Base-by-base conservation (phyloP, 805 yeast genomes). In the Starmerella tilneyi region DNA sequence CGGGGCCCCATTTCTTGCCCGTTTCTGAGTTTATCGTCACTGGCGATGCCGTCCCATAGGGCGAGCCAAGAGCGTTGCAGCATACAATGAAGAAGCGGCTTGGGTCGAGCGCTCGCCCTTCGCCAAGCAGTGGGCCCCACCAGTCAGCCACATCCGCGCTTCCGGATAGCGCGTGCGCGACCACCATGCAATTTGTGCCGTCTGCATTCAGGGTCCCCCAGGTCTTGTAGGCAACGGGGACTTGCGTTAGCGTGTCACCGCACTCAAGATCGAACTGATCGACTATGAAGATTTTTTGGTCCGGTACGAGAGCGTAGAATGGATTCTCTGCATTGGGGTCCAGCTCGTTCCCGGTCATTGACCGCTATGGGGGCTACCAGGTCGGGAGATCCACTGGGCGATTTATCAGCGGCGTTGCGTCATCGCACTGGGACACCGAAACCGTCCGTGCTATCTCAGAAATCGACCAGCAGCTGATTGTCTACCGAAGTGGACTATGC, bases 41-140 rank as follows among this genome's bases (percentile, higher is more conserved):
- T 0, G 98, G 98, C 2, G 95, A 84, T 19, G 94, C 89, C 5
- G 94, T 78, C 0, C 98, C 98, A 58, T 92, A 92, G 0, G 98
- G 98, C 0, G 95, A 84, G 0, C 97, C 97, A 50, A 92, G 70
- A n/a, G 94, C 81, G 60, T 92, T 89, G 47, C 89, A 65, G 60
- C 98, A 89, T 13, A 92, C 72, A 37, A 92, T 77, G 62, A 84
- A 84, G 62, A 80, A 92, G 52, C 82, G 73, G 0, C 86, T 69
- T 0, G 96, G 94, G 64, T 92, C 98, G 63, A 92, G 85, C 1
- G 97, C 94, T 47, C 79, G 74, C 12, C 77, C 82, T 4, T 77
- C 74, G 0, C 97, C 98, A 23, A 92, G 66, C 20, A 92, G 64
- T 0, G 97, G 96, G 0, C 97, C 96, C 98, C 98, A 92, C 98